Conservation (phyloP, 73 alveolate genomes). For the Effrenium voratum region DNA sequence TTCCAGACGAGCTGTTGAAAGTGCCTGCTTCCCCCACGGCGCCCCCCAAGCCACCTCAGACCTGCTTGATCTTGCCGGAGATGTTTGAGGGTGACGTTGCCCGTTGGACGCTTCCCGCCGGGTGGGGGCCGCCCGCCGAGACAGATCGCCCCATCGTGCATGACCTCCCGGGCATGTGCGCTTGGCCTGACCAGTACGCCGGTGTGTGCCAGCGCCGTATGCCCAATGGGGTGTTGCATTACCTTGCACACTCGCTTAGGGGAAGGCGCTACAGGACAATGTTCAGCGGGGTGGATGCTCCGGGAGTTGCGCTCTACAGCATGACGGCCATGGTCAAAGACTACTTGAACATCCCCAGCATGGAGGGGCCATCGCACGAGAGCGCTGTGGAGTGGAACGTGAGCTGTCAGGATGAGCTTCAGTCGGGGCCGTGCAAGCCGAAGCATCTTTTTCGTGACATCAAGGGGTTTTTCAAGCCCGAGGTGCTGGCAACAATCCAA, state of each 20-base stretch:
- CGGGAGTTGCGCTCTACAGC: background rate
- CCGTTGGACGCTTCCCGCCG: background rate
- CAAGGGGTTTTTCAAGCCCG: background rate
- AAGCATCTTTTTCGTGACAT: background rate
- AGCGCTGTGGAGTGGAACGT: background rate
- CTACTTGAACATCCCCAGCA: background rate
- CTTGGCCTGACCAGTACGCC: background rate
- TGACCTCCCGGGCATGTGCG: background rate
- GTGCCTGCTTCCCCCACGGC: too few relatives aligned
- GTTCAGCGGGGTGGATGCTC: slow-evolving; percentile 21
- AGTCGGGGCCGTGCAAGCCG: background rate
- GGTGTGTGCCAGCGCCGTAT: background rate
- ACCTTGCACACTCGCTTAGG: background rate
- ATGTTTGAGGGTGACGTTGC: too few relatives aligned
- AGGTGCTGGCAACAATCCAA: background rate
- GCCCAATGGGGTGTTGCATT: background rate
- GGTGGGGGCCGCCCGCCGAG: background rate
- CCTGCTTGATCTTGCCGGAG: too few relatives aligned
- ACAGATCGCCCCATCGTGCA: background rate
- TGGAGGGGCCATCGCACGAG: background rate
- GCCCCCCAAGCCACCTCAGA: too few relatives aligned
- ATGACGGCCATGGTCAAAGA: background rate
- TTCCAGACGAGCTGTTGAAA: too few relatives aligned
- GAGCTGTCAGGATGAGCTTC: background rate
- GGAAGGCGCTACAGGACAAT: background rate